These are phyloP conservation scores for Gracilaria domingensis DNA, from an alignment of 23 red algal genomes.

Conservation along the genomic window DNA sequence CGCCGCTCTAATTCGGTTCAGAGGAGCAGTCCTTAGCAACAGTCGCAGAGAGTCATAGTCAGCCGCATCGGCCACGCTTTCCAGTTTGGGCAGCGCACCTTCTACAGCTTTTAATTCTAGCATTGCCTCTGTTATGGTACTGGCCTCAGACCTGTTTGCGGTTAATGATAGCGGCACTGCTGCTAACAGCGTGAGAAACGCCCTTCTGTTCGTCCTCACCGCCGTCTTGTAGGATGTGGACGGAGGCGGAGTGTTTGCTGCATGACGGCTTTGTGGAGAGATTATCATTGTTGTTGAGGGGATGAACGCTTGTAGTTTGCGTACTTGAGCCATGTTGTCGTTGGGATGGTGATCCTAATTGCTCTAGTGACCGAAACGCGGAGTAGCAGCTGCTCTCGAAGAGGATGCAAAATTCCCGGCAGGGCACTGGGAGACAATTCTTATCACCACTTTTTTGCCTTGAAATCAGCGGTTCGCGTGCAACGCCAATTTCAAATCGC, in stretches of 20 bases:
- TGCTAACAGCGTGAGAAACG: background rate
- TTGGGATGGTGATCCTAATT: too few relatives aligned
- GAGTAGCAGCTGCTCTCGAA: too few relatives aligned
- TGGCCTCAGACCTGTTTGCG: background rate
- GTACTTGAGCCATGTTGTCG: background rate
- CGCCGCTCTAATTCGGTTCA: conserved; percentile 4
- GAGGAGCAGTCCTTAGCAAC: background rate
- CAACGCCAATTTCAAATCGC: too few relatives aligned
- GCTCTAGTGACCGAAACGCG: too few relatives aligned
- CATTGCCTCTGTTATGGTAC: background rate
- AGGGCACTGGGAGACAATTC: too few relatives aligned
- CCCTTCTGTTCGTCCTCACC: background rate
- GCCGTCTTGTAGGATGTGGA: background rate
- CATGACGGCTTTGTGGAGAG: background rate
- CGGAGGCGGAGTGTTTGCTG: background rate
- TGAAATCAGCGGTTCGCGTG: too few relatives aligned
- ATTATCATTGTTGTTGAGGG: background rate
- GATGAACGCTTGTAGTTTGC: background rate
- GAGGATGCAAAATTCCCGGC: too few relatives aligned
- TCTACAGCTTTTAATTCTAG: background rate
- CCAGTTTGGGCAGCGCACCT: background rate
- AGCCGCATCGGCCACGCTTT: background rate
- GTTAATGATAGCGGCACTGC: background rate
- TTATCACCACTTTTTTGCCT: too few relatives aligned
- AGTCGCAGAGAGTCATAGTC: conserved; percentile 8